These are phyloP conservation scores for Elsinoe arachidis DNA, from an alignment of 2,329 filamentous ascomycete genomes.

Conservation along the genomic window DNA sequence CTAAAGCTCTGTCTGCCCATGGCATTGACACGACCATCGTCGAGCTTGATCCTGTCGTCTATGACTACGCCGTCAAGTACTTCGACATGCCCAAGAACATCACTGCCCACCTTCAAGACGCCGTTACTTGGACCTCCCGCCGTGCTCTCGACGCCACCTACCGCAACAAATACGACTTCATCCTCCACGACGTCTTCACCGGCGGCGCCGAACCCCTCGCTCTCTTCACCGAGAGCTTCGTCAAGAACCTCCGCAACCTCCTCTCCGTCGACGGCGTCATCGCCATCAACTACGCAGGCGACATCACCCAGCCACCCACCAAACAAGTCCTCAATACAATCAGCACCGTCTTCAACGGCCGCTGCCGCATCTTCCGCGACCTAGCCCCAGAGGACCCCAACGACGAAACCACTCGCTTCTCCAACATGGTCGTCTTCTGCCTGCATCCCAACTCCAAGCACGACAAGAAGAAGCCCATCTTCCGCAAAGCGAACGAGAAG, in stretches of 20 bases:
- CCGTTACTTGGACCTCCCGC: constrained; percentile 55
- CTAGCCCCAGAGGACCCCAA: constrained; percentile 43
- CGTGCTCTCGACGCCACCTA: constrained; percentile 37
- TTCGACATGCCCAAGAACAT: constrained; percentile 73
- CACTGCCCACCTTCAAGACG: constrained; percentile 72
- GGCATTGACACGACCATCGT: constrained; percentile 89
- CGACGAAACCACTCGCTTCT: constrained; percentile 58
- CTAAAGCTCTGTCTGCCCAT: constrained; percentile 75
- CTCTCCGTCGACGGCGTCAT: constrained; percentile 73
- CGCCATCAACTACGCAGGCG: constrained; percentile 94
- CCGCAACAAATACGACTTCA: constrained; percentile 62
- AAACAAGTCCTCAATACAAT: constrained; percentile 77
- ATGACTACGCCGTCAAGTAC: constrained; percentile 73
- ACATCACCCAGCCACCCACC: constrained; percentile 68
- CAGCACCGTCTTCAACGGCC: constrained; percentile 65
- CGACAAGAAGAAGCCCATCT: constrained; percentile 42
- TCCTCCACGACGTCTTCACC: constrained; percentile 96
- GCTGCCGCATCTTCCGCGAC: constrained; percentile 84
- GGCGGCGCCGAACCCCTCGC: constrained; percentile 84
- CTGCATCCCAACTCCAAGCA: constrained; percentile 46
- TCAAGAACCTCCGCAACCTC: constrained; percentile 60
- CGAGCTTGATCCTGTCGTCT: constrained; percentile 85
- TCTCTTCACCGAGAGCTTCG: constrained; percentile 80
- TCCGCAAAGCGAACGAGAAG: constrained; percentile 53
- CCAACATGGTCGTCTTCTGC: constrained; percentile 96